These are phyloP conservation scores for Cetraspora pellucida DNA, from an alignment of 192 early-diverging fungal genomes.

Conservation along the genomic window DNA sequence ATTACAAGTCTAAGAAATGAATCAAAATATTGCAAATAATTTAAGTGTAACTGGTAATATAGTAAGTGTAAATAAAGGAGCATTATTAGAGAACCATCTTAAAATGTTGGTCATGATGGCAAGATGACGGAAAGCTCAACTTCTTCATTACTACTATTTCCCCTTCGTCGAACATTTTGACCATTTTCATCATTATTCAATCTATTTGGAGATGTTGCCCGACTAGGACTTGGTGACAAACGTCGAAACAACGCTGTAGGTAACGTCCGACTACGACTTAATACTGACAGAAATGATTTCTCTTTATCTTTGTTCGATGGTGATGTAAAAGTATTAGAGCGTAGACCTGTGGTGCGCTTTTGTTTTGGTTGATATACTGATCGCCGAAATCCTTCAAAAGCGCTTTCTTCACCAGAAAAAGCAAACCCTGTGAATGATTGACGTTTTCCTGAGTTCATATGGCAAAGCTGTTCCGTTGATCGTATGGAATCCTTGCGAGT, in stretches of 20 bases:
- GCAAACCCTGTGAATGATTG: constrained; percentile 52
- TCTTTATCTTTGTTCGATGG: background rate
- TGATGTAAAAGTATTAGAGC: background rate
- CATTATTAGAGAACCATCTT: background rate
- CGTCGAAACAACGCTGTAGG: constrained; percentile 1
- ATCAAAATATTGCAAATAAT: too few relatives aligned
- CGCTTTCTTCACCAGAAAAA: constrained; percentile 45
- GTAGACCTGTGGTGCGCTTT: background rate
- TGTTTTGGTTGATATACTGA: constrained; percentile 42
- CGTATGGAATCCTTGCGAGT: constrained; percentile 3
- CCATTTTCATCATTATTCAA: background rate
- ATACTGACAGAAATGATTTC: constrained; percentile 1
- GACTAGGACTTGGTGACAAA: background rate
- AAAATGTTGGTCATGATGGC: background rate
- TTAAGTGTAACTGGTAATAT: too few relatives aligned
- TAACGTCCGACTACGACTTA: constrained; percentile 22
- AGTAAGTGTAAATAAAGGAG: too few relatives aligned
- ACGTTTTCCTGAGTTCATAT: constrained; percentile 48
- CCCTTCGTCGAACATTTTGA: too few relatives aligned
- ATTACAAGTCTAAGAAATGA: background rate
- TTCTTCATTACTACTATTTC: background rate
- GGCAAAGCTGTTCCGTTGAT: constrained; percentile 39
- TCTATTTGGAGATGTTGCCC: background rate
- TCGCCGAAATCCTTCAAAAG: constrained; percentile 43
- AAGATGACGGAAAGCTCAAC: constrained; percentile 24